Evolutionary conservation across 768 basidiomycete species (phyloP).

Genomic region (Suillus fuscotomentosus): DNA sequence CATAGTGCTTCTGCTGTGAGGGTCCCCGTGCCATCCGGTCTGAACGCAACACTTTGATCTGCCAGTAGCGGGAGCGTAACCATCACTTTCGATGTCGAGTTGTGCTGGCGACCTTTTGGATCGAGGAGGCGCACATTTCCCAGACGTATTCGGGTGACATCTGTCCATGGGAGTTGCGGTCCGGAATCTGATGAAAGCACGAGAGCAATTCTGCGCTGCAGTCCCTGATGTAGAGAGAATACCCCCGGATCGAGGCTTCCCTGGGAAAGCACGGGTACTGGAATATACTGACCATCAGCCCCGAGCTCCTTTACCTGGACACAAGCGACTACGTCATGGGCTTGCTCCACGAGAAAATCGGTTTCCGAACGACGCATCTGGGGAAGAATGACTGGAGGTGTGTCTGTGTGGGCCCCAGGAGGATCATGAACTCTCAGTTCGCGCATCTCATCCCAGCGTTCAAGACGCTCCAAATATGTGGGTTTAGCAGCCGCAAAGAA

Average conservation of each 20-base stretch:
- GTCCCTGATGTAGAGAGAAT: slow-evolving; percentile 89
- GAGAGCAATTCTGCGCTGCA: slow-evolving; percentile 81
- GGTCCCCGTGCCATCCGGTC: slow-evolving; percentile 77
- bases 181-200: slow-evolving; percentile 87
- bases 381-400: slow-evolving; percentile 44
- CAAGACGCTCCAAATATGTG: slow-evolving; percentile 84
- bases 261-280: slow-evolving; percentile 80
- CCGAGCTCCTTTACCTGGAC: slow-evolving; percentile 85
- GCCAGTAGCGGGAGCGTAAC: slow-evolving; percentile 73
- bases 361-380: slow-evolving; percentile 91
- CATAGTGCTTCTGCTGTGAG: slow-evolving; percentile 75
- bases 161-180: slow-evolving; percentile 83
- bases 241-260: slow-evolving; percentile 77
- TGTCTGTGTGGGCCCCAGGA: slow-evolving; percentile 31
- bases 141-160: slow-evolving; percentile 70
- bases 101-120: slow-evolving; percentile 76
- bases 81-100: slow-evolving; percentile 68
- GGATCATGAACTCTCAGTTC: slow-evolving; percentile 59
- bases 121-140: slow-evolving; percentile 87
- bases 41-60: slow-evolving; percentile 73
- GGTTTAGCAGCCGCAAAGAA: slow-evolving; percentile 84
- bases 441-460: slow-evolving; percentile 91
- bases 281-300: slow-evolving; percentile 78
- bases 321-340: slow-evolving; percentile 89
- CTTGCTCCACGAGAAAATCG: slow-evolving; percentile 85